Evolutionary conservation across 805 yeast species (phyloP).

Genomic region (Candida silvatica): DNA sequence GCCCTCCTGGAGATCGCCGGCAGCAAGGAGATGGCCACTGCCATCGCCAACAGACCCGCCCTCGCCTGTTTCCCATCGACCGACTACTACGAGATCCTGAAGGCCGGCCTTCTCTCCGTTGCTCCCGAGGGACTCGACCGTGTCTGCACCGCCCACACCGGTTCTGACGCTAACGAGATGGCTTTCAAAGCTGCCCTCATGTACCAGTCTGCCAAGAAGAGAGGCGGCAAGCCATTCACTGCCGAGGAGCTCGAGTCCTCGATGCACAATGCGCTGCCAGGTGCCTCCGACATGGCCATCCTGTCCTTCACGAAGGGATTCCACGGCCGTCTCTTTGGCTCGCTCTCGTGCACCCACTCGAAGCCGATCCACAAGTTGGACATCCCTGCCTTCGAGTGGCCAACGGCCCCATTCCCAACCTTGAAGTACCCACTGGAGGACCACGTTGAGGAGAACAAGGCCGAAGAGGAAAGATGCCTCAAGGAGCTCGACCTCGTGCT

Average conservation of each 20-base stretch:
- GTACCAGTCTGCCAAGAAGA: slow-evolving; percentile 41
- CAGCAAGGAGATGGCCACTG: slow-evolving; percentile 53
- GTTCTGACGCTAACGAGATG: slow-evolving; percentile 64
- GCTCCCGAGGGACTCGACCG: slow-evolving; percentile 55
- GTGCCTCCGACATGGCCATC: slow-evolving; percentile 43
- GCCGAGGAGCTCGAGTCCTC: slow-evolving; percentile 36
- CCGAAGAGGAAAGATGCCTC: slow-evolving; percentile 41
- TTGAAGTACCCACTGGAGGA: slow-evolving; percentile 79
- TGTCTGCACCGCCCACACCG: slow-evolving; percentile 60
- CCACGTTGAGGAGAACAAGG: slow-evolving; percentile 40
- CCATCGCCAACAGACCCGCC: slow-evolving; percentile 63
- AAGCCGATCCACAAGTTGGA: slow-evolving; percentile 51
- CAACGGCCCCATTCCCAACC: slow-evolving; percentile 60
- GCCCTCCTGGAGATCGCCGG: slow-evolving; percentile 49
- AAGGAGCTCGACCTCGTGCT: slow-evolving; percentile 33
- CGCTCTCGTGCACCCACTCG: slow-evolving; percentile 46
- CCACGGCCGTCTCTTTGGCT: slow-evolving; percentile 51
- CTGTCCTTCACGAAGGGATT: slow-evolving; percentile 46
- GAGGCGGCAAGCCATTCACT: slow-evolving; percentile 39
- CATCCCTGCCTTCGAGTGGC: slow-evolving; percentile 55
- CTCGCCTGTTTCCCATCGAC: slow-evolving; percentile 54
- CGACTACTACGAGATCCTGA: slow-evolving; percentile 41
- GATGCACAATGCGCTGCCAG: slow-evolving; percentile 44
- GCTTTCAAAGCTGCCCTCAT: slow-evolving; percentile 68
- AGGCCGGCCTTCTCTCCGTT: slow-evolving; percentile 42